phyloP scores from a whole-genome alignment of 352 stramenopile species.

The Pythium aquatile region DNA sequence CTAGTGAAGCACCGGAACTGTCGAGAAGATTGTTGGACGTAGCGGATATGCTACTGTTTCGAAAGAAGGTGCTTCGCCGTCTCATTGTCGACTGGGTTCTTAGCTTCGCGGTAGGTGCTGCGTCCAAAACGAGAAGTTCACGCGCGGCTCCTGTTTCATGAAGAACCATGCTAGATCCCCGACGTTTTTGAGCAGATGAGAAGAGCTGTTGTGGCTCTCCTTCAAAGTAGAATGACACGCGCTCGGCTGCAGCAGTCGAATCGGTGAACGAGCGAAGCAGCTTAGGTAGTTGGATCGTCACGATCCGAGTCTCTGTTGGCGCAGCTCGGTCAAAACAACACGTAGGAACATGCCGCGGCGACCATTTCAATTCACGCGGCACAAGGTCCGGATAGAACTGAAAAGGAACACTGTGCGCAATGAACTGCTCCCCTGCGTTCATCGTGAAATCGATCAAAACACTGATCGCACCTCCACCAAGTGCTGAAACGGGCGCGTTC shows the following conservation, averaged over 20 bases:
- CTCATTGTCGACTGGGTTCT: conserved; percentile 44
- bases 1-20: conserved; percentile 16
- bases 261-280: conserved; percentile 42
- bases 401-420: conserved; percentile 66
- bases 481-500: conserved; percentile 12
- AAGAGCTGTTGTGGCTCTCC: conserved; percentile 37
- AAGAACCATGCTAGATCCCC: conserved; percentile 45
- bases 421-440: conserved; percentile 75
- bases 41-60: conserved; percentile 51
- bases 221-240: conserved; percentile 62
- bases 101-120: conserved; percentile 29
- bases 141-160: conserved; percentile 45
- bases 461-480: conserved; percentile 24
- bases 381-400: conserved; percentile 60
- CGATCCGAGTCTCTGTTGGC: conserved; percentile 38
- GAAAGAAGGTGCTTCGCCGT: conserved; percentile 45
- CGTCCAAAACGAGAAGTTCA: conserved; percentile 42
- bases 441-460: conserved; percentile 74
- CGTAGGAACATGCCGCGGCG: conserved; percentile 51
- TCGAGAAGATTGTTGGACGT: conserved; percentile 38
- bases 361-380: conserved; percentile 49
- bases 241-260: conserved; percentile 33
- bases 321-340: conserved; percentile 37
- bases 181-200: conserved; percentile 31
- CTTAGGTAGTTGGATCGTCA: conserved; percentile 55